Percentiles rank a stretch among this genome's conserved stretches.
These are phyloP conservation scores for Chaetomiaceae sp. DNA, from an alignment of 2,329 filamentous ascomycete species.

Conservation along the genomic window DNA sequence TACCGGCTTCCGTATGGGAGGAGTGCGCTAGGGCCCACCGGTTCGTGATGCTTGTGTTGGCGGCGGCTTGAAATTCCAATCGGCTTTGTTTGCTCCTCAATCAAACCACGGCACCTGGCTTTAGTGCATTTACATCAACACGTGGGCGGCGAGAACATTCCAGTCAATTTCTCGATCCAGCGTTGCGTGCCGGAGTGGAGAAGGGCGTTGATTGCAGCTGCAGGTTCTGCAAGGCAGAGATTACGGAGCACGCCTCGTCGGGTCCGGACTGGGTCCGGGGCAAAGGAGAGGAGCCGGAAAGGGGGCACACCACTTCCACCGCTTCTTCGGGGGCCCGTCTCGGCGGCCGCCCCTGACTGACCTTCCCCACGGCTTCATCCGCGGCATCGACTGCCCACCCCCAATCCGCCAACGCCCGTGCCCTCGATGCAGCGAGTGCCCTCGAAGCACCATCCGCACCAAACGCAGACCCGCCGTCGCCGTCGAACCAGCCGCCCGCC, in stretches of 20 bases:
- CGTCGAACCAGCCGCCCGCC: constrained; percentile 31
- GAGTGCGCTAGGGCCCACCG: too few species aligned
- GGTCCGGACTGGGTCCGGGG: background rate
- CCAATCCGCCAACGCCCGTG: constrained; percentile 22
- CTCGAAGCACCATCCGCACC: constrained; percentile 15
- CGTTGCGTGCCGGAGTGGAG: constrained; percentile 4
- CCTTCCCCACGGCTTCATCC: constrained; percentile 48
- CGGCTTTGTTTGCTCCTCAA: too few species aligned
- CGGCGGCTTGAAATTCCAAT: too few species aligned
- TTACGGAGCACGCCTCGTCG: too few species aligned
- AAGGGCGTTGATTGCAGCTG: background rate
- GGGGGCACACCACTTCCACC: constrained; percentile 11
- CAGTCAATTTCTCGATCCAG: too few species aligned
- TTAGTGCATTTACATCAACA: too few species aligned
- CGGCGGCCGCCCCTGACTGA: constrained; percentile 40
- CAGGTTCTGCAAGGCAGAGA: too few species aligned
- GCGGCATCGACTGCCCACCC: constrained; percentile 28
- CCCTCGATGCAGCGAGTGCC: constrained; percentile 29
- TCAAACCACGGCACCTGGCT: too few species aligned
- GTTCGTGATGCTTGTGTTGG: too few species aligned
- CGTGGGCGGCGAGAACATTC: too few species aligned
- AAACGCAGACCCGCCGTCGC: constrained; percentile 29
- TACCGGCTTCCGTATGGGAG: too few species aligned
- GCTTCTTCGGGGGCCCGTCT: constrained; percentile 39
- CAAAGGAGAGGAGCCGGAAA: background rate